These are phyloP conservation scores for Centella asiatica DNA, from an alignment of 129 eudicot species.

Conservation along the genomic window DNA sequence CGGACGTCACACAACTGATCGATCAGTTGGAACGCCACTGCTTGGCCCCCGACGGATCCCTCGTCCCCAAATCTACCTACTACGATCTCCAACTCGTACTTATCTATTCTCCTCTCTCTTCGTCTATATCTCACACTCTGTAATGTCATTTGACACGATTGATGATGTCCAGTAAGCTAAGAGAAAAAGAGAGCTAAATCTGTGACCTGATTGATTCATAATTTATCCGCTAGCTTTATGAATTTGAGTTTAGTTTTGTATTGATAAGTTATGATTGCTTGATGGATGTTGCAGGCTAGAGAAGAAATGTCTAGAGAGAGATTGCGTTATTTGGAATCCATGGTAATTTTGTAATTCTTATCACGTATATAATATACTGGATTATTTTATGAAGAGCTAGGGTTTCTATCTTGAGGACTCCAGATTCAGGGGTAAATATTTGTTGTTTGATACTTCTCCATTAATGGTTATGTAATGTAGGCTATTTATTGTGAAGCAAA, in stretches of 20 bases:
- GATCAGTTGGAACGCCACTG: conserved; percentile 96
- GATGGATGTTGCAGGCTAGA: conserved; percentile 61
- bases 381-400: not conserved
- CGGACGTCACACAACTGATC: conserved; percentile 65
- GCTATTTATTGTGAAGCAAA: conserved; percentile 82
- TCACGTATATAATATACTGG: not conserved
- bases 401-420: not conserved
- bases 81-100: conserved; percentile 81
- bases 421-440: not conserved
- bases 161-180: no score
- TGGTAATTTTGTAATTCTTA: no score
- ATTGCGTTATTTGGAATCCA: conserved; percentile 85
- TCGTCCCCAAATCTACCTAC: conserved; percentile 73
- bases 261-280: not conserved
- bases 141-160: no score
- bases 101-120: not conserved
- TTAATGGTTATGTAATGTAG: conserved; percentile 26
- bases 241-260: not conserved
- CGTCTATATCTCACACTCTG: not conserved
- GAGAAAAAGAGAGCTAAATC: no score
- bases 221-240: not conserved
- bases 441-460: not conserved
- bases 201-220: not conserved
- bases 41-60: conserved; percentile 93
- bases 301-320: conserved; percentile 94